A percentile compares a stretch with the other conserved stretches of the same genome.
Evolutionary conservation across 805 yeast species (phyloP).

Genomic region (Suhomyces tanzawaensis): DNA sequence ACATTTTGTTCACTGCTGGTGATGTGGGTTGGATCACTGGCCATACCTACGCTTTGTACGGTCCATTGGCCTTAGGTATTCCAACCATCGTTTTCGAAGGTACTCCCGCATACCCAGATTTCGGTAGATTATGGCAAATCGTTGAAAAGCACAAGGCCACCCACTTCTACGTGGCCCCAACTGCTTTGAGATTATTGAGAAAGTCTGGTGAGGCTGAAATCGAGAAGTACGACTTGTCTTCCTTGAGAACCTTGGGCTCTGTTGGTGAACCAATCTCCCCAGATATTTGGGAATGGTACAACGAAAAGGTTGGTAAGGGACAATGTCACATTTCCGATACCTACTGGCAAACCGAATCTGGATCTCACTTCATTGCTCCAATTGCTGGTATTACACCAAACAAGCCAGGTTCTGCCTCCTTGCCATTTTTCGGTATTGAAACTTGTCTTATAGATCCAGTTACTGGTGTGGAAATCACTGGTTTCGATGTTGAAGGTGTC

Average conservation of each 20-base stretch:
- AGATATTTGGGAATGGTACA: conserved; percentile 98
- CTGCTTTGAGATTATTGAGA: conserved; percentile 87
- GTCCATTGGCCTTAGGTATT: conserved; percentile 84
- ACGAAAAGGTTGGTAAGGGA: conserved; percentile 84
- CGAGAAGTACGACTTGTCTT: conserved; percentile 73
- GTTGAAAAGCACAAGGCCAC: conserved; percentile 88
- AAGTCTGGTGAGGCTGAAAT: conserved; percentile 87
- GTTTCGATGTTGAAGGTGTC: conserved; percentile 94
- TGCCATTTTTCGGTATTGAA: conserved; percentile 94
- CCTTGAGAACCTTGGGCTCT: conserved; percentile 91
- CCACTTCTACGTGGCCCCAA: conserved; percentile 97
- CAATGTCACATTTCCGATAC: conserved; percentile 92
- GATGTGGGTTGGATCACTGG: conserved; percentile 99
- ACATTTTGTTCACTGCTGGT: conserved; percentile 92
- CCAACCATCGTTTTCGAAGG: conserved; percentile 94
- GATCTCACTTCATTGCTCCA: conserved; percentile 92
- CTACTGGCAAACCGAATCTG: conserved; percentile 98
- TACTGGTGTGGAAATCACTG: conserved; percentile 77
- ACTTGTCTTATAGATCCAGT: conserved; percentile 93
- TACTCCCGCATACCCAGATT: conserved; percentile 95
- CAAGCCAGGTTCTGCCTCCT: conserved; percentile 95
- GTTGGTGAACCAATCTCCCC: conserved; percentile 99
- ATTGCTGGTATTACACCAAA: conserved; percentile 92
- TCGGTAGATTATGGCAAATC: conserved; percentile 95
- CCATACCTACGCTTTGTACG: conserved; percentile 92